phyloP scores from a whole-genome alignment of 2,329 filamentous ascomycete genomes.

The Didymosphaeria variabile region DNA sequence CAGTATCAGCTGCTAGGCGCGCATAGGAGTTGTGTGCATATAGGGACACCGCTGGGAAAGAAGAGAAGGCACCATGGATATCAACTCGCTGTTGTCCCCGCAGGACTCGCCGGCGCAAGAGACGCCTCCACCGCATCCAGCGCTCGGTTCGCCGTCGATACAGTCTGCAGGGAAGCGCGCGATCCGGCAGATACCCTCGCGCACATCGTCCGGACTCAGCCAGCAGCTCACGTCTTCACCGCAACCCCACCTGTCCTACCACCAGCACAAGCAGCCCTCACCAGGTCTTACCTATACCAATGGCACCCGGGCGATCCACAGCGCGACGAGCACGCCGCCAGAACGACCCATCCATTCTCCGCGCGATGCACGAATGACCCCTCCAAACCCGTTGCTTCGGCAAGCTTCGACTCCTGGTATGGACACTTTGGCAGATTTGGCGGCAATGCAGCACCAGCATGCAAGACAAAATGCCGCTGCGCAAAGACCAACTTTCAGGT shows the following conservation, averaged over 20 bases:
- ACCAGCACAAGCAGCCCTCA: constrained; percentile 41
- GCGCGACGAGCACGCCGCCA: constrained; percentile 42
- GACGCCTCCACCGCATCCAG: constrained; percentile 42
- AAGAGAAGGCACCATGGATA: constrained; percentile 52
- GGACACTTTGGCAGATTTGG: constrained; percentile 60
- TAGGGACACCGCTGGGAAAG: constrained; percentile 7
- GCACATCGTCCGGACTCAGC: constrained; percentile 56
- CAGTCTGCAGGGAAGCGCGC: constrained; percentile 44
- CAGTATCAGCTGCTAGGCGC: constrained; percentile 6
- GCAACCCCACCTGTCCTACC: constrained; percentile 48
- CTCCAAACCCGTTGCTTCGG: constrained; percentile 48
- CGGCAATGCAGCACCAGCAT: constrained; percentile 57
- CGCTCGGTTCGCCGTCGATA: constrained; percentile 37
- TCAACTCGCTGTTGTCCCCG: constrained; percentile 60
- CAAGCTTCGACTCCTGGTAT: constrained; percentile 57
- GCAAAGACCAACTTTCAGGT: constrained; percentile 50
- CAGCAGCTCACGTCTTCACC: constrained; percentile 51
- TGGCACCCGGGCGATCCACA: constrained; percentile 41
- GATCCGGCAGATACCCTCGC: constrained; percentile 46
- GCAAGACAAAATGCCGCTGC: constrained; percentile 47
- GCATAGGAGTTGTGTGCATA: neutral
- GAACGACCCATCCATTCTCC: constrained; percentile 37
- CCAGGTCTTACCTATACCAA: constrained; percentile 41
- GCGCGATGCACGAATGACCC: constrained; percentile 44
- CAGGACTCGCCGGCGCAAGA: constrained; percentile 54